Base-by-base conservation (phyloP, 306 rosid species). In the Trifolium pratense region DNA sequence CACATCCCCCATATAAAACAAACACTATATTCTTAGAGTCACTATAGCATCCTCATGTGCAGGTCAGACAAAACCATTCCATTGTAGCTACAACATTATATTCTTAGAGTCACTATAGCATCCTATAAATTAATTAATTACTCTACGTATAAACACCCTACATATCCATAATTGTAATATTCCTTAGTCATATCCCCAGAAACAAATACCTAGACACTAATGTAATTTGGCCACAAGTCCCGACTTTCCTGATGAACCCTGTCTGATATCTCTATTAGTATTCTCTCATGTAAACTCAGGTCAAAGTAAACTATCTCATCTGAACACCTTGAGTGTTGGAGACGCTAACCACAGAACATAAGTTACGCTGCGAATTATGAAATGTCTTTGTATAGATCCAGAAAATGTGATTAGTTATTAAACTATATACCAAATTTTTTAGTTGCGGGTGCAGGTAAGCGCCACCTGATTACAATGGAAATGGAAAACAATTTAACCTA, bases 401-500 rank as follows among this genome's bases (percentile, higher is more conserved):
- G 49, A 43, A 43, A 43, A 43, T 43, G 49, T 43, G 49, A 40
- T 40, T 40, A 43, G 49, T 12, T 12, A 43, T 13, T 43, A 12
- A 43, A 43, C 15, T 43, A 43, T 43, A 43, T 13, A 43, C 49
- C 49, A 43, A 43, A 42, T 42, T 42, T 42, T 42, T 42, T 42
- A 42, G 48, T 42, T 42, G n/a, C 10, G 12, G 46, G 31, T 74
- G 16, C 37, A 57, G 11, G 23, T 49, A 39, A 43, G 12, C 48
- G 26, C 49, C 18, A 74, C 23, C 65, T 29, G 13, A 48, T 11
- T 26, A 56, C 64, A 58, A 46, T 52, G 51, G n/a, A 61, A 51
- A 42, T 15, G 59, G 53, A 9, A 58, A 74, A 57, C 42, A 17
- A 52, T 23, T 60, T 25, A 70, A 46, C 51, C 59, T 40, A 65